These are phyloP conservation scores for Blastocladiella emersonii DNA, from an alignment of 371 early-diverging fungal species.

Conservation along the genomic window DNA sequence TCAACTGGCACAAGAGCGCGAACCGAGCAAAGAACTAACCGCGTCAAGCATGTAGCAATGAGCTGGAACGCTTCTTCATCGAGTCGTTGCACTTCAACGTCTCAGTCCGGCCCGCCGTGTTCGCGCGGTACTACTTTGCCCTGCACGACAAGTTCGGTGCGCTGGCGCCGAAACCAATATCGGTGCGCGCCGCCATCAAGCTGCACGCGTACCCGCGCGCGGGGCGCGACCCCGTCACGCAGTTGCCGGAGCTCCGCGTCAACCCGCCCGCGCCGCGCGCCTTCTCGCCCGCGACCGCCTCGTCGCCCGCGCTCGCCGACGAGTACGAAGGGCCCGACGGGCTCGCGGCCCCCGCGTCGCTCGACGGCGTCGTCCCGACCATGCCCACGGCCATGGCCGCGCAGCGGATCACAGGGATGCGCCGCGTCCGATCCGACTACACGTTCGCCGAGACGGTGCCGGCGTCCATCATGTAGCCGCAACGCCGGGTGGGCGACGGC, in stretches of 20 bases:
- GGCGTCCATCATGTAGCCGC: background rate
- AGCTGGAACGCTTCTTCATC: conserved; percentile 11
- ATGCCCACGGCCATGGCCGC: too few species aligned
- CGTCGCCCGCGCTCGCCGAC: too few species aligned
- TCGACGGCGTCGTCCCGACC: too few species aligned
- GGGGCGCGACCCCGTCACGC: background rate
- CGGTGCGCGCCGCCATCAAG: background rate
- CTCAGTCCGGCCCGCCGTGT: conserved; percentile 1
- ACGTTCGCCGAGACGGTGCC: background rate
- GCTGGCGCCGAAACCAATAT: background rate
- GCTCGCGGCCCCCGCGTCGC: too few species aligned
- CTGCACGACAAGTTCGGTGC: background rate
- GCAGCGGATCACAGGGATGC: too few species aligned
- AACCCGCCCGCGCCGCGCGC: too few species aligned
- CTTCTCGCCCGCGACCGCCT: too few species aligned
- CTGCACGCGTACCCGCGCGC: background rate
- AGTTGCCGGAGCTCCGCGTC: too few species aligned
- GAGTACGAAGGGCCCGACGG: too few species aligned
- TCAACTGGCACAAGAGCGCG: background rate
- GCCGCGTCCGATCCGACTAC: background rate
- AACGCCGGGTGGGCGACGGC: background rate
- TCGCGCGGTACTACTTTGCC: conserved; percentile 10
- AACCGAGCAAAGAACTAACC: too few species aligned
- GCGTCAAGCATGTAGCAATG: conserved; percentile 1
- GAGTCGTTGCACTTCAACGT: conserved; percentile 10